These are phyloP conservation scores for Omphalotus guepiniiformis DNA, from an alignment of 768 basidiomycete species.

Conservation along the genomic window DNA sequence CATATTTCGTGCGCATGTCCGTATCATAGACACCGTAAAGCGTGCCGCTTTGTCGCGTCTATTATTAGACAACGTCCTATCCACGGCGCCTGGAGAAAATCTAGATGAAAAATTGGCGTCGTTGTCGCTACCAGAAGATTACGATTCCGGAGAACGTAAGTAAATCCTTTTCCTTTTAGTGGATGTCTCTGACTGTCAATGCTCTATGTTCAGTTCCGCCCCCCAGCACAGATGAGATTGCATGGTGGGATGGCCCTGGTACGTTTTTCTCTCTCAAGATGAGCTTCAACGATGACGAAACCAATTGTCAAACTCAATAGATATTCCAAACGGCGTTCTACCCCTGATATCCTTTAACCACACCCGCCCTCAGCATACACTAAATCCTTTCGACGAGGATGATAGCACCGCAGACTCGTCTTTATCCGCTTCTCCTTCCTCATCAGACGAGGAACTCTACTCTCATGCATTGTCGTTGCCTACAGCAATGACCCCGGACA, in stretches of 20 bases:
- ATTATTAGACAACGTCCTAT: constrained; percentile 60
- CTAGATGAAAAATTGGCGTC: constrained; percentile 67
- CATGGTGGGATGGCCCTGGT: constrained; percentile 83
- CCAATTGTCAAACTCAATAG: constrained; percentile 27
- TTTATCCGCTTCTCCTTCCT: constrained; percentile 71
- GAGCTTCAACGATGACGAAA: not conserved
- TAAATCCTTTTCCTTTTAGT: constrained; percentile 10
- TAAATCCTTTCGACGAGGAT: constrained; percentile 64
- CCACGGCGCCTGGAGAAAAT: constrained; percentile 60
- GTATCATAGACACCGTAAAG: constrained; percentile 75
- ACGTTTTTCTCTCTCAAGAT: constrained; percentile 13
- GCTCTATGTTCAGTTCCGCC: constrained; percentile 58
- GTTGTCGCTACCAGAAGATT: constrained; percentile 44
- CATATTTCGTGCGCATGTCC: constrained; percentile 72
- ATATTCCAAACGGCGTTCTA: constrained; percentile 55
- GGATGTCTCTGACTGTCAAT: constrained; percentile 7
- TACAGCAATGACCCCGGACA: constrained; percentile 60
- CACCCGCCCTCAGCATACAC: constrained; percentile 17
- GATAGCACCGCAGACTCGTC: constrained; percentile 55
- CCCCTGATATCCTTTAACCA: constrained; percentile 32
- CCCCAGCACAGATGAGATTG: constrained; percentile 70
- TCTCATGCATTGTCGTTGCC: constrained; percentile 67
- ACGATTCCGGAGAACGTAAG: constrained; percentile 41
- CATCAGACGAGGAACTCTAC: constrained; percentile 84
- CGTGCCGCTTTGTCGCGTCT: constrained; percentile 64